Evolutionary conservation across 2,329 filamentous ascomycete species (phyloP).

Genomic region (Colletotrichum godetiae): DNA sequence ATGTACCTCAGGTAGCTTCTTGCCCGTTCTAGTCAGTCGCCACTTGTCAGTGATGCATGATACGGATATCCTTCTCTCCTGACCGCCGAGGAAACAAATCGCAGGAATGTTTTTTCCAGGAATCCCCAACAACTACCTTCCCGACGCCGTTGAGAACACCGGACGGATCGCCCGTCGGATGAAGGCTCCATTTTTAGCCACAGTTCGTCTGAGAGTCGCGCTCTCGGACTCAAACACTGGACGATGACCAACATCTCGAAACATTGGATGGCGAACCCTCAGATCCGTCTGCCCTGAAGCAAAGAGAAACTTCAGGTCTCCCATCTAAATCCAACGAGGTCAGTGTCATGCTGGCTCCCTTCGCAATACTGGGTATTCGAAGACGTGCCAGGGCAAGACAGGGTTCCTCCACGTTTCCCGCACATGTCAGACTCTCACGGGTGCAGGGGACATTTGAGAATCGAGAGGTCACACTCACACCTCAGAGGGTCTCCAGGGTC

Average conservation of each 20-base stretch:
- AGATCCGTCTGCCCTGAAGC: constrained; percentile 18
- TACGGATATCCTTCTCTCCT: background rate
- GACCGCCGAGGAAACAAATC: background rate
- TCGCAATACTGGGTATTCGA: too few species aligned
- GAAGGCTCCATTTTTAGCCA: constrained; percentile 9
- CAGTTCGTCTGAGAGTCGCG: constrained; percentile 9
- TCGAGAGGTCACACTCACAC: background rate
- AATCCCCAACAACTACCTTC: background rate
- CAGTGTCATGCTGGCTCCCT: background rate
- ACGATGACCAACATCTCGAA: constrained; percentile 9
- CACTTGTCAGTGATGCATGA: background rate
- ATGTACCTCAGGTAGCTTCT: background rate
- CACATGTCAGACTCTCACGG: constrained; percentile 25
- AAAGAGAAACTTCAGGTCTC: constrained; percentile 4
- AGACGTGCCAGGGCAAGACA: constrained; percentile 6
- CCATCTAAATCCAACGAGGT: background rate
- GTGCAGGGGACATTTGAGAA: constrained; percentile 7
- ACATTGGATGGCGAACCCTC: constrained; percentile 16
- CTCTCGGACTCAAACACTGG: constrained; percentile 6
- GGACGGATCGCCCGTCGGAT: background rate
- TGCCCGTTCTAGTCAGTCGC: constrained; percentile 8
- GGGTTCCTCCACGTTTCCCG: constrained; percentile 8
- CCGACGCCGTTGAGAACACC: constrained; percentile 1
- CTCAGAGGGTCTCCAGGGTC: background rate
- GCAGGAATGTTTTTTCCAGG: background rate